A percentile compares a stretch with the other conserved stretches of the same genome.
phyloP scores from a whole-genome alignment of 2,329 filamentous ascomycete species.

The Neofusicoccum kwambonambiense region DNA sequence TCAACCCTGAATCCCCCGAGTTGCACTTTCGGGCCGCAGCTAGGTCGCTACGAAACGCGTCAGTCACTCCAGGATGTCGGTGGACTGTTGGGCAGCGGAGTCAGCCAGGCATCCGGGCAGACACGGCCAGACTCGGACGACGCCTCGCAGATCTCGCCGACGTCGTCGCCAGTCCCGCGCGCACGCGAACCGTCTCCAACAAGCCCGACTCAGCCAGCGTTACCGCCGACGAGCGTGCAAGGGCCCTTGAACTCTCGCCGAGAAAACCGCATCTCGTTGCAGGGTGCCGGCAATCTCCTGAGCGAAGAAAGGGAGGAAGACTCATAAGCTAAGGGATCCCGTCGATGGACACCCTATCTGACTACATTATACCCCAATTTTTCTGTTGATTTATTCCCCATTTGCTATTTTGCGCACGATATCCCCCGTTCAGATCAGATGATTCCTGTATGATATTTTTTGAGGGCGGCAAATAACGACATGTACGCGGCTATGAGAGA shows the following conservation, averaged over 20 bases:
- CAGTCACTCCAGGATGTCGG: slow-evolving; percentile 9
- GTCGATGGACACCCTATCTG: too few relatives aligned
- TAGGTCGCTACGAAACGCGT: slow-evolving; percentile 19
- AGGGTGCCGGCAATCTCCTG: neutral
- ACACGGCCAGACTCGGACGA: neutral
- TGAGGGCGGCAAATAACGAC: neutral
- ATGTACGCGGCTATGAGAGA: neutral
- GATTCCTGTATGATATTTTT: neutral
- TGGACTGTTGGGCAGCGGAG: neutral
- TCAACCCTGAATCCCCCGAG: neutral
- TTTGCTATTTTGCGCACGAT: neutral
- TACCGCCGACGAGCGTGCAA: neutral
- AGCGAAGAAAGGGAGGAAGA: neutral
- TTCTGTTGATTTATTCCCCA: neutral
- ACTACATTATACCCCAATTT: neutral
- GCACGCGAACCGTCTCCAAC: neutral
- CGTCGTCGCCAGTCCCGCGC: neutral
- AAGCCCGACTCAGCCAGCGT: neutral
- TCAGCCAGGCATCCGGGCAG: neutral
- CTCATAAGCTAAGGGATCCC: too few relatives aligned
- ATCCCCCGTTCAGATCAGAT: neutral
- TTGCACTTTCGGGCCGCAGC: neutral
- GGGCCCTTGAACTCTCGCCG: neutral
- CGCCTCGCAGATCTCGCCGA: neutral
- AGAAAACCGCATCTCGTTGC: neutral